A percentile compares a stretch with the other conserved stretches of the same genome.
Evolutionary conservation across 108 stramenopile genomes (phyloP).

Genomic region (Nannochloropsis gaditana): DNA sequence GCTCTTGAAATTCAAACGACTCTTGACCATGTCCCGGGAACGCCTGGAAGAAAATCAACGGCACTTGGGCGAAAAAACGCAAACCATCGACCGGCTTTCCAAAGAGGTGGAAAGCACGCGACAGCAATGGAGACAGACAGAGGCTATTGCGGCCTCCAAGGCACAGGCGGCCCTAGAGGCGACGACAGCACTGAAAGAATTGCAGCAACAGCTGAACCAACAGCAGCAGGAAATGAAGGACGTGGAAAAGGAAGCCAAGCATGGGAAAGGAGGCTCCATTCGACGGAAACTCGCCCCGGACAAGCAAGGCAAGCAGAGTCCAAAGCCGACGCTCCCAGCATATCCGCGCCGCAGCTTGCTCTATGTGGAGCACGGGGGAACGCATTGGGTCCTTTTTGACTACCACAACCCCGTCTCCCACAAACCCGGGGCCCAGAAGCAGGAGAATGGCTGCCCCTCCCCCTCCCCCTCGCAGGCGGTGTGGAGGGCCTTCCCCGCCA

Average conservation of each 20-base stretch:
- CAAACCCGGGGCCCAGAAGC: constrained; percentile 8
- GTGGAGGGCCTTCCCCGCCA: neutral
- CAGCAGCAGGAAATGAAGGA: neutral
- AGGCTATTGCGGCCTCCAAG: neutral
- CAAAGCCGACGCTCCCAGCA: constrained; percentile 12
- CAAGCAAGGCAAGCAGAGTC: neutral
- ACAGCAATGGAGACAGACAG: neutral
- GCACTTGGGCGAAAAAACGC: constrained; percentile 41
- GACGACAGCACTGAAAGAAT: constrained; percentile 21
- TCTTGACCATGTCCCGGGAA: constrained; percentile 44
- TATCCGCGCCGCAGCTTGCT: constrained; percentile 30
- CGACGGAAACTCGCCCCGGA: too few relatives aligned
- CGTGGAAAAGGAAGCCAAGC: neutral
- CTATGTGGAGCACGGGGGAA: constrained; percentile 36
- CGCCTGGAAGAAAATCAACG: constrained; percentile 52
- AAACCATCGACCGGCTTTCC: constrained; percentile 18
- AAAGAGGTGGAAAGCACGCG: constrained; percentile 22
- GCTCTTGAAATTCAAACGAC: constrained; percentile 39
- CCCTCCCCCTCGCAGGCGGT: neutral
- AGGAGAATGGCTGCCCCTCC: constrained; percentile 23
- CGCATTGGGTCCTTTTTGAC: constrained; percentile 44
- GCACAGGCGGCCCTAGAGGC: neutral
- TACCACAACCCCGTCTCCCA: constrained; percentile 25
- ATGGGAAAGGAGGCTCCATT: too few relatives aligned
- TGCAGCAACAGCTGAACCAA: neutral